Conservation (phyloP, 805 yeast species). For the Starmerella tilneyi region DNA sequence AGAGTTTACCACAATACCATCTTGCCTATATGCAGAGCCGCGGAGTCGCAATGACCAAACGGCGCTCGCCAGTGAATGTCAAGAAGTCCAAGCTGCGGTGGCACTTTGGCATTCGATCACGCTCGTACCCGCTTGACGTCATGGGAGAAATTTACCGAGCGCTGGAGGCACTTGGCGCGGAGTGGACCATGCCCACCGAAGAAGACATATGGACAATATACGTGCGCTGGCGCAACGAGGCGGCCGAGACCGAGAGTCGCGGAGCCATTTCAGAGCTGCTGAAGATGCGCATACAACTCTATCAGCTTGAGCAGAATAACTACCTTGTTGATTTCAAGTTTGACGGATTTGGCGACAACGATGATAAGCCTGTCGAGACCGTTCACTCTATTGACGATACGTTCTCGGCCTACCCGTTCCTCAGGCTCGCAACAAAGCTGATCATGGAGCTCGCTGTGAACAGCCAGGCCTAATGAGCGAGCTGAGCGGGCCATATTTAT, state of each 20-base stretch:
- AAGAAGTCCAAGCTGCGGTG: conserved; percentile 90
- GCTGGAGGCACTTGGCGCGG: conserved; percentile 84
- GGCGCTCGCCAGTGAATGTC: conserved; percentile 39
- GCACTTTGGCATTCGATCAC: conserved; percentile 96
- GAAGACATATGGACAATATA: conserved; percentile 93
- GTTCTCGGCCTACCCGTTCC: conserved; percentile 90
- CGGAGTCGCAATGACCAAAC: conserved; percentile 40
- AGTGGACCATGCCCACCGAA: conserved; percentile 91
- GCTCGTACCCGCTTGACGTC: conserved; percentile 93
- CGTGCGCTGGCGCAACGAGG: conserved; percentile 76
- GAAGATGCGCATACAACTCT: conserved; percentile 95
- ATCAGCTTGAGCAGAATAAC: conserved; percentile 91
- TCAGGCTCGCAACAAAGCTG: conserved; percentile 81
- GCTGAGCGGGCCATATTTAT: neutral
- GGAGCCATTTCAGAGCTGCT: conserved; percentile 47
- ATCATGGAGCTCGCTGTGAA: conserved; percentile 97
- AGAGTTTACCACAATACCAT: conserved; percentile 88
- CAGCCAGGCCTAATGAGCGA: conserved; percentile 44
- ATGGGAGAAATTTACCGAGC: conserved; percentile 98
- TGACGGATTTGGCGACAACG: conserved; percentile 78
- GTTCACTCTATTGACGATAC: conserved; percentile 54
- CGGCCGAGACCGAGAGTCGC: conserved; percentile 13
- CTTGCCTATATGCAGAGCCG: conserved; percentile 76
- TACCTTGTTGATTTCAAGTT: conserved; percentile 94
- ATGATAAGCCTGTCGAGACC: neutral